Conservation (phyloP, 257 asterid genomes). For the Ophiorrhiza pumila region DNA sequence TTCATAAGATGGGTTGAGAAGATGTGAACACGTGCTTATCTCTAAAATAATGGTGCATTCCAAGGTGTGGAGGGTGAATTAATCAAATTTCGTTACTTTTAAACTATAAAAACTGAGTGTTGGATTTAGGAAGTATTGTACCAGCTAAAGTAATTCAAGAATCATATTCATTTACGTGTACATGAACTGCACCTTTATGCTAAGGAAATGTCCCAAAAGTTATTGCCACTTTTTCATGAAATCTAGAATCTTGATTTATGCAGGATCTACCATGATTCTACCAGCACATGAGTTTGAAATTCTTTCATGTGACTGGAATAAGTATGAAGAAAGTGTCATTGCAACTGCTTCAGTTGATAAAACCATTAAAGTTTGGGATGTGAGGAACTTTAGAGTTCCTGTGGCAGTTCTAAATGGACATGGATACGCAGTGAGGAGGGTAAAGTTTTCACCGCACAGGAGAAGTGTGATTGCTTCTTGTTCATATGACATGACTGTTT, state of each 20-base stretch:
- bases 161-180: background rate
- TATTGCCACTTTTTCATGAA: background rate
- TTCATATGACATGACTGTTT: constrained; percentile 89
- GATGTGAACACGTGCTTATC: no score
- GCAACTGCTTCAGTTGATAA: constrained; percentile 95
- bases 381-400: constrained; percentile 81
- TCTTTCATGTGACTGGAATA: constrained; percentile 95
- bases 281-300: constrained; percentile 95
- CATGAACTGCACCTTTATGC: background rate
- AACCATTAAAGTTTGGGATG: constrained; percentile 93
- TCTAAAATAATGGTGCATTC: no score
- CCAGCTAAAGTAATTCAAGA: background rate
- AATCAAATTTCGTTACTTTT: background rate
- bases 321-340: constrained; percentile 83
- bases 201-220: background rate
- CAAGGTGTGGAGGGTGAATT: background rate
- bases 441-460: constrained; percentile 90
- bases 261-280: constrained; percentile 95
- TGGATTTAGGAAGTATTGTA: background rate
- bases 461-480: constrained; percentile 73
- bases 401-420: constrained; percentile 90
- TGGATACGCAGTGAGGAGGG: constrained; percentile 89
- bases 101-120: background rate
- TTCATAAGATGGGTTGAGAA: no score
- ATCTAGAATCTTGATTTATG: background rate